phyloP scores from a whole-genome alignment of 1,284 basidiomycete species.

The Cutaneotrichosporon curvatum region DNA sequence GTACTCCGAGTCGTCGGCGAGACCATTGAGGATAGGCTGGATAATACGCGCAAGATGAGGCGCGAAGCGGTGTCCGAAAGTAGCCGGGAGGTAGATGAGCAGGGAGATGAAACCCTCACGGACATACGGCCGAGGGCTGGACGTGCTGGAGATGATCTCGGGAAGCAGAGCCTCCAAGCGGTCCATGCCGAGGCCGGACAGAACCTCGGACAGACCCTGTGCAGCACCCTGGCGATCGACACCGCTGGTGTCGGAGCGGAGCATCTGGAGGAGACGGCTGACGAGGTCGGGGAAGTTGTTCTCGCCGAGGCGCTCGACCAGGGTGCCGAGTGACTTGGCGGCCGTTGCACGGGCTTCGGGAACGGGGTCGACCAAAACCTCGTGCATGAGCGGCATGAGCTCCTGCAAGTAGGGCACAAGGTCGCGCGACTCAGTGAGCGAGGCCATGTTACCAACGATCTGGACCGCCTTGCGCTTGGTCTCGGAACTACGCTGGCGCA shows the following conservation, averaged over 20 bases:
- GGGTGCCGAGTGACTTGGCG: constrained; percentile 92
- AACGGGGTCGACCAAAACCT: constrained; percentile 88
- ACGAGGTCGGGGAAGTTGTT: constrained; percentile 93
- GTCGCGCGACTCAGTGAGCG: constrained; percentile 90
- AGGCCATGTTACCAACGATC: constrained; percentile 93
- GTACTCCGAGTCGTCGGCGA: constrained; percentile 90
- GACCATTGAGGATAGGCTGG: constrained; percentile 80
- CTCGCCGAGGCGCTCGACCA: constrained; percentile 94
- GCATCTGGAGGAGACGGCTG: constrained; percentile 75
- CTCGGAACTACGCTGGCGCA: constrained; percentile 85
- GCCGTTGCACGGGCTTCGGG: constrained; percentile 96
- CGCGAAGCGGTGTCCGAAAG: constrained; percentile 89
- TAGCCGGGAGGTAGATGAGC: constrained; percentile 90
- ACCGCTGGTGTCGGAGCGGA: constrained; percentile 89
- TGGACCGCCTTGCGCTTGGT: constrained; percentile 93
- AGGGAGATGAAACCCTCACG: constrained; percentile 98
- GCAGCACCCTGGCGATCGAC: constrained; percentile 95
- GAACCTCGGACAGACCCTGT: constrained; percentile 92
- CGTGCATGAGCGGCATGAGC: constrained; percentile 83
- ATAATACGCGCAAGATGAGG: constrained; percentile 94
- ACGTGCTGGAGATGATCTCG: constrained; percentile 85
- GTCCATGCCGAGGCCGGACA: constrained; percentile 94
- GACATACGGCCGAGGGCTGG: constrained; percentile 82
- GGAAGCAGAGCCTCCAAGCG: constrained; percentile 89
- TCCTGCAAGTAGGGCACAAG: constrained; percentile 90